A percentile compares a stretch with the other conserved stretches of the same genome.
These are phyloP conservation scores for Eucalyptus sp. DNA, from an alignment of 345 rosid genomes.

Conservation along the genomic window DNA sequence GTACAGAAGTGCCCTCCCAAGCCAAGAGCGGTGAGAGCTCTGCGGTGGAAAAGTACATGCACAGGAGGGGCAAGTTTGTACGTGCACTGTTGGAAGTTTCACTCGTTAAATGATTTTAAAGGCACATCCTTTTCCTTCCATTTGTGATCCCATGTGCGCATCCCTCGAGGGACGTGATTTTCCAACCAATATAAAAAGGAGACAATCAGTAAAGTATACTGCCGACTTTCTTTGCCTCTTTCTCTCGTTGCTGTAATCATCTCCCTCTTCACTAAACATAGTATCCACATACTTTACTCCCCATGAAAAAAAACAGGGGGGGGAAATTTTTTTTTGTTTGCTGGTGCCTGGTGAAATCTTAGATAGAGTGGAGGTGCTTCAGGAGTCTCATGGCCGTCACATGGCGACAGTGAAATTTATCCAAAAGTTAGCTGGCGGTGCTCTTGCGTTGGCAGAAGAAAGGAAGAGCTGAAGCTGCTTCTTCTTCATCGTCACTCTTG, in stretches of 20 bases:
- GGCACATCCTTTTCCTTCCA: slow-evolving; percentile 21
- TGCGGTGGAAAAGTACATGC: background rate
- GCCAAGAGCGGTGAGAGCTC: background rate
- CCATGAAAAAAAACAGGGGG: background rate
- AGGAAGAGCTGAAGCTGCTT: background rate
- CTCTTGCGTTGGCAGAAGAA: background rate
- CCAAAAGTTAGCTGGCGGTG: background rate
- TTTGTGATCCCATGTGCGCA: slow-evolving; percentile 56
- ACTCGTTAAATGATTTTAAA: background rate
- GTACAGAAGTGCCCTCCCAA: background rate
- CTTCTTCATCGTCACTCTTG: background rate
- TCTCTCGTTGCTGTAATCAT: background rate
- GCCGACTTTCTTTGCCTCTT: slow-evolving; percentile 14
- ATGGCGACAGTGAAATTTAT: background rate
- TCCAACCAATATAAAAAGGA: slow-evolving; percentile 15
- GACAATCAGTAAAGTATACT: background rate
- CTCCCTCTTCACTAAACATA: background rate
- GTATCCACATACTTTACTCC: background rate
- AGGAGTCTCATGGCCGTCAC: background rate
- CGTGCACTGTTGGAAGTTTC: background rate
- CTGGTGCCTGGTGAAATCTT: background rate
- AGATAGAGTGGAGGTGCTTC: background rate
- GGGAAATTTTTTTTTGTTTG: background rate
- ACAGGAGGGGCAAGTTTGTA: background rate
- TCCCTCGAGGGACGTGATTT: slow-evolving; percentile 34